phyloP scores from a whole-genome alignment of 441 rosid genomes.

The Pelargonium myrrhifolium region DNA sequence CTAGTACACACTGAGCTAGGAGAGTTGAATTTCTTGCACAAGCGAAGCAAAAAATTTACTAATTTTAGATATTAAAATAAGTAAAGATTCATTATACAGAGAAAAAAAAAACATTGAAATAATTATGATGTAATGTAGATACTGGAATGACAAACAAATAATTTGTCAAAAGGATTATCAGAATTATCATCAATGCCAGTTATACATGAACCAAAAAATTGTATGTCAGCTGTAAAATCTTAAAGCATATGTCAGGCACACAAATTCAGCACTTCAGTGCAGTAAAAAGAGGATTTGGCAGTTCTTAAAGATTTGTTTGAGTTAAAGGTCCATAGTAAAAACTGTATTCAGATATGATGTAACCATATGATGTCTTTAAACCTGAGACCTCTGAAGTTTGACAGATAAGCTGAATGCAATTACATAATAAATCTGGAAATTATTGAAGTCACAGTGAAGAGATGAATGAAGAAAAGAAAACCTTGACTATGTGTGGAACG shows the following conservation, averaged over 20 bases:
- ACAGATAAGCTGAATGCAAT: background rate
- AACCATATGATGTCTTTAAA: slow-evolving; percentile 1
- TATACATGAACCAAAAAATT: background rate
- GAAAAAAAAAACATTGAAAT: slow-evolving; percentile 14
- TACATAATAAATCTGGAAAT: background rate
- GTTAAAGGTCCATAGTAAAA: background rate
- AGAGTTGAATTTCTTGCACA: slow-evolving; percentile 77
- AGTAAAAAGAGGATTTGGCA: slow-evolving; percentile 1
- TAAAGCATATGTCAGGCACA: slow-evolving; percentile 10
- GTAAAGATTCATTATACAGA: slow-evolving; percentile 7
- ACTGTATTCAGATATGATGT: background rate
- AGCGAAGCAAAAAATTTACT: slow-evolving; percentile 15
- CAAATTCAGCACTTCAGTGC: slow-evolving; percentile 6
- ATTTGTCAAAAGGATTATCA: background rate
- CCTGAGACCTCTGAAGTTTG: background rate
- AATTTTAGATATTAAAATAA: slow-evolving; percentile 3
- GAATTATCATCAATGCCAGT: background rate
- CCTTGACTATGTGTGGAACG: slow-evolving; percentile 71
- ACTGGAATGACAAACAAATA: background rate
- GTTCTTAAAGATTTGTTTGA: slow-evolving; percentile 4
- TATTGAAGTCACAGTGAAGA: slow-evolving; percentile 3
- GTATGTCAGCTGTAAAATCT: slow-evolving; percentile 4
- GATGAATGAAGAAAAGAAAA: slow-evolving; percentile 21
- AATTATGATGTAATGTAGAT: slow-evolving; percentile 9
- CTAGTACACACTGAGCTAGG: slow-evolving; percentile 67